Conservation (phyloP, 1,284 basidiomycete species). For the Laetiporus sulphureus region DNA sequence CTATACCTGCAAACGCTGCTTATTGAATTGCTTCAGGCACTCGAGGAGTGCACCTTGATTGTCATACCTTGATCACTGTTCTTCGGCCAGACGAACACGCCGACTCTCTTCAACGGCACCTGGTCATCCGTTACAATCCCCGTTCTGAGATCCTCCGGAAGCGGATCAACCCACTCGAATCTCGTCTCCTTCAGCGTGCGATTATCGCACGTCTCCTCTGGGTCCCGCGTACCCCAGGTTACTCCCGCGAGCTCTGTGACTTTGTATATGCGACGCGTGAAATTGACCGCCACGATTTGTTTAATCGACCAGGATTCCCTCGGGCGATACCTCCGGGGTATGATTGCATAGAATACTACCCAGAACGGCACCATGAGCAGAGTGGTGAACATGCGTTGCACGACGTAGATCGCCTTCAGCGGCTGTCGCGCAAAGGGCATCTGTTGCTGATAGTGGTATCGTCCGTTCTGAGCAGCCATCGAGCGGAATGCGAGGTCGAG, state of each 20-base stretch:
- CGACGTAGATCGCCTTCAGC: constrained; percentile 39
- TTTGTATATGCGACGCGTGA: constrained; percentile 42
- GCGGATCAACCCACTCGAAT: constrained; percentile 41
- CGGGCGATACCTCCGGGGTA: constrained; percentile 37
- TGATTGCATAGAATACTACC: constrained; percentile 33
- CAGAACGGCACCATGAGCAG: constrained; percentile 38
- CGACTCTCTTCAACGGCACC: constrained; percentile 36
- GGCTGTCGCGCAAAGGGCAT: constrained; percentile 39
- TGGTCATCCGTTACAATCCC: constrained; percentile 35
- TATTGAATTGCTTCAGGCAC: too few relatives aligned
- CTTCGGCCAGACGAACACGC: constrained; percentile 42
- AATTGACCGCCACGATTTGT: constrained; percentile 43
- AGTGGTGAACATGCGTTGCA: constrained; percentile 39
- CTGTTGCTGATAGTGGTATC: constrained; percentile 15
- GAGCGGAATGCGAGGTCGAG: too few relatives aligned
- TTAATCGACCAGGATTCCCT: constrained; percentile 40
- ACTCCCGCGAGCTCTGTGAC: constrained; percentile 49
- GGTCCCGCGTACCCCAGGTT: constrained; percentile 42
- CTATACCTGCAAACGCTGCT: neutral
- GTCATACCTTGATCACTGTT: constrained; percentile 18
- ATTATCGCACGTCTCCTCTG: constrained; percentile 26
- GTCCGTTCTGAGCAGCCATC: too few relatives aligned
- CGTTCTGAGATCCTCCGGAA: constrained; percentile 31
- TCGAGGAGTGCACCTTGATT: too few relatives aligned
- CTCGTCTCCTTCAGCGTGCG: constrained; percentile 34